Evolutionary conservation across 768 basidiomycete genomes (phyloP).

Genomic region (Lactarius vividus): DNA sequence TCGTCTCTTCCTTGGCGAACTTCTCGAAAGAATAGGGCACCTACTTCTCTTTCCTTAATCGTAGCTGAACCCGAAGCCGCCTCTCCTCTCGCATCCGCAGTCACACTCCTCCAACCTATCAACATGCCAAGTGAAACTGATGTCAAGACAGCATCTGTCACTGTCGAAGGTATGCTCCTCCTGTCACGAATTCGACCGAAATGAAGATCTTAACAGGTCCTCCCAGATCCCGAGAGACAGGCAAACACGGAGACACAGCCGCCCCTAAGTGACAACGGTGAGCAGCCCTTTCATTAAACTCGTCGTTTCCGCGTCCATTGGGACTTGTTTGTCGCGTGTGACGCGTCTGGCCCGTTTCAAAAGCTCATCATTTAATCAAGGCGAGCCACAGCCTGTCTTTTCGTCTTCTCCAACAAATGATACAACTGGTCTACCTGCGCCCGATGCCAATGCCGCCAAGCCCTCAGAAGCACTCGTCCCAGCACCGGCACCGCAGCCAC

Average conservation of each 20-base stretch:
- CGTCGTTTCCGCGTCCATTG: background rate
- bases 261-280: conserved; percentile 4
- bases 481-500: conserved; percentile 9
- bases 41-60: conserved; percentile 24
- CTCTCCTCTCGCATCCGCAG: conserved; percentile 21
- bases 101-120: conserved; percentile 16
- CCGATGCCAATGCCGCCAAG: background rate
- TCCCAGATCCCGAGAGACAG: conserved; percentile 7
- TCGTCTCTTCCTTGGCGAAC: conserved; percentile 20
- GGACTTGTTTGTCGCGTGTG: background rate
- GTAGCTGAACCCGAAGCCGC: conserved; percentile 20
- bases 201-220: background rate
- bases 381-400: background rate
- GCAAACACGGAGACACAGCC: background rate
- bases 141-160: background rate
- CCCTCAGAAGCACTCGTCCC: background rate
- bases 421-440: background rate
- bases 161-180: background rate
- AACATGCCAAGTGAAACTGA: conserved; percentile 8
- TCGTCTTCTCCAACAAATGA: background rate
- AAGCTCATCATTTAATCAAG: conserved; percentile 9
- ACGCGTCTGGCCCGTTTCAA: background rate
- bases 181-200: background rate
- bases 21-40: conserved; percentile 21
- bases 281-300: background rate